Conservation (phyloP, 108 stramenopile species). For the Mediolabrus comicus region DNA sequence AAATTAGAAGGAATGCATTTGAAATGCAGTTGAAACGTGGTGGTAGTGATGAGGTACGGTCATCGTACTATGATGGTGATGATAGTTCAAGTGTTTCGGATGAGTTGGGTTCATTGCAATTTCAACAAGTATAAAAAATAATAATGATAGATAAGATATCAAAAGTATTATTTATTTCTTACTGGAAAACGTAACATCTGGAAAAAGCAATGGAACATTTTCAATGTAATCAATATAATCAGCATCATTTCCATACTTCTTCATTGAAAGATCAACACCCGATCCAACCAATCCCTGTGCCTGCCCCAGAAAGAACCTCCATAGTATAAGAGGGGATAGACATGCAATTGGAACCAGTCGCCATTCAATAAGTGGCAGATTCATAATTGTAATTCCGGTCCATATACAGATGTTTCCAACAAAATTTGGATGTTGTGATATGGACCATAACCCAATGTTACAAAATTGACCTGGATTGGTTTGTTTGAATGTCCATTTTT, state of each 20-base stretch:
- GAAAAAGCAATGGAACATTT: conserved; percentile 58
- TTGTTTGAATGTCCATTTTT: conserved; percentile 80
- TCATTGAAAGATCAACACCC: conserved; percentile 41
- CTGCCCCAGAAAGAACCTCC: conserved; percentile 59
- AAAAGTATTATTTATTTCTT: too few species aligned
- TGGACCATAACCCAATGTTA: conserved; percentile 72
- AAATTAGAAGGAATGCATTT: neutral
- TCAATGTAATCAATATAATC: conserved; percentile 49
- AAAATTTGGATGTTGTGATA: conserved; percentile 85
- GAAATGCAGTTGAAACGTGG: neutral
- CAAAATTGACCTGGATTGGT: conserved; percentile 62
- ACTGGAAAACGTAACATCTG: conserved; percentile 16
- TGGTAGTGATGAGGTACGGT: conserved; percentile 2
- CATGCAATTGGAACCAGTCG: conserved; percentile 18
- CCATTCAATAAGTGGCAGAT: conserved; percentile 51
- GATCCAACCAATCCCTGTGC: conserved; percentile 56
- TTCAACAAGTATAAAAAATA: neutral
- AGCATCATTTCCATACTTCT: conserved; percentile 64
- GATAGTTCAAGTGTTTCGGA: neutral
- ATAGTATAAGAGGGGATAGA: conserved; percentile 63
- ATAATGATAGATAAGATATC: too few species aligned
- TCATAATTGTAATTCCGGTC: conserved; percentile 73
- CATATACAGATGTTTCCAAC: conserved; percentile 78
- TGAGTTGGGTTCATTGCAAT: neutral
- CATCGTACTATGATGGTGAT: neutral